Conservation (phyloP, 371 early-diverging fungal genomes). For the Coemansia sp. region DNA sequence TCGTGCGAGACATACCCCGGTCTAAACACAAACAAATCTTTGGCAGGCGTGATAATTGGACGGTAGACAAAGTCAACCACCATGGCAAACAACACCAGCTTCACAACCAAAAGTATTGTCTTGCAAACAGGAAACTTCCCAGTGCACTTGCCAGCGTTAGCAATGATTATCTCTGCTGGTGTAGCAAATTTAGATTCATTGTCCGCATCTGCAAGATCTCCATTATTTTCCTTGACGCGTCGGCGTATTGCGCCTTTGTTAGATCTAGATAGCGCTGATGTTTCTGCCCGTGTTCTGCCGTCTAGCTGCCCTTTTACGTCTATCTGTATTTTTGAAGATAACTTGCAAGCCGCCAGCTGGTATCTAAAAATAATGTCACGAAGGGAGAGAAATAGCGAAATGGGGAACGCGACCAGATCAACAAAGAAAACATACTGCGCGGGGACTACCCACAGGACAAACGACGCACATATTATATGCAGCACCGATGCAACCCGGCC, state of each 20-base stretch:
- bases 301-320: not conserved
- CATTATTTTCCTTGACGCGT: not conserved
- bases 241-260: not conserved
- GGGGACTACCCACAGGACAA: slow-evolving; percentile 42
- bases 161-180: not conserved
- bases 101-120: slow-evolving; percentile 14
- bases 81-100: slow-evolving; percentile 45
- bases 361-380: slow-evolving; percentile 26
- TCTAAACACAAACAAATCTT: slow-evolving; percentile 37
- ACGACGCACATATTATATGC: slow-evolving; percentile 33
- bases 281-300: not conserved
- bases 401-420: slow-evolving; percentile 45
- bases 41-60: slow-evolving; percentile 35
- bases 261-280: not conserved
- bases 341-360: slow-evolving; percentile 2
- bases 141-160: not conserved
- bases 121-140: slow-evolving; percentile 1
- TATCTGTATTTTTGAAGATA: not conserved
- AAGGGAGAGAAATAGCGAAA: slow-evolving; percentile 26
- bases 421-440: slow-evolving; percentile 23
- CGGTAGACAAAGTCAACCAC: slow-evolving; percentile 51
- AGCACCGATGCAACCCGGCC: slow-evolving; percentile 23
- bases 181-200: not conserved
- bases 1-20: slow-evolving; percentile 48
- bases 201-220: not conserved